These are phyloP conservation scores for Nemania bipapillata DNA, from an alignment of 2,329 filamentous ascomycete species.

Conservation along the genomic window DNA sequence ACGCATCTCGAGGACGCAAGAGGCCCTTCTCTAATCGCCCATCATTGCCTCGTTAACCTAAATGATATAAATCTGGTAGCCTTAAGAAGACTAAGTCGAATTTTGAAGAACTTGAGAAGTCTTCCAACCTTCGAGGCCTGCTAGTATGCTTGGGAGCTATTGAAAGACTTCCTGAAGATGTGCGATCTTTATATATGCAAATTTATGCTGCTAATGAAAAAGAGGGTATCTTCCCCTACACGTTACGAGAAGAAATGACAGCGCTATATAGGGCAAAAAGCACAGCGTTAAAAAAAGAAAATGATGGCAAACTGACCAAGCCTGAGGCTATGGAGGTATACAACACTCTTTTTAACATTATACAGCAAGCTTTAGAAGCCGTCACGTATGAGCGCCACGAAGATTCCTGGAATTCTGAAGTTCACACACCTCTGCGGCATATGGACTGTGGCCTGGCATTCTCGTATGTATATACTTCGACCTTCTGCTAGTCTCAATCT, in stretches of 20 bases:
- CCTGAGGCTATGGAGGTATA: neutral
- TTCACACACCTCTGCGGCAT: constrained; percentile 11
- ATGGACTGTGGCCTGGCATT: constrained; percentile 3
- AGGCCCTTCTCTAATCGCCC: constrained; percentile 7
- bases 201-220: neutral
- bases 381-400: constrained; percentile 8
- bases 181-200: constrained; percentile 7
- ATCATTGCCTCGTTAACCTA: neutral
- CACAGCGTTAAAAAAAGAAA: neutral
- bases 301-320: neutral
- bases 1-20: constrained; percentile 1
- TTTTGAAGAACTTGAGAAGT: constrained; percentile 54
- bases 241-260: constrained; percentile 1
- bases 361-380: constrained; percentile 3
- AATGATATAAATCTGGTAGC: constrained; percentile 3
- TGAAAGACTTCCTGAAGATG: constrained; percentile 11
- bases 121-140: constrained; percentile 27
- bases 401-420: constrained; percentile 6
- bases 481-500: neutral
- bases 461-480: constrained; percentile 6
- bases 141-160: neutral
- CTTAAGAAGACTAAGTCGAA: constrained; percentile 56
- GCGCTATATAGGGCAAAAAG: neutral
- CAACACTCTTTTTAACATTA: neutral
- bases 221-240: neutral